phyloP scores from a whole-genome alignment of 345 rosid genomes.

The Eucalyptus erythrocorys region DNA sequence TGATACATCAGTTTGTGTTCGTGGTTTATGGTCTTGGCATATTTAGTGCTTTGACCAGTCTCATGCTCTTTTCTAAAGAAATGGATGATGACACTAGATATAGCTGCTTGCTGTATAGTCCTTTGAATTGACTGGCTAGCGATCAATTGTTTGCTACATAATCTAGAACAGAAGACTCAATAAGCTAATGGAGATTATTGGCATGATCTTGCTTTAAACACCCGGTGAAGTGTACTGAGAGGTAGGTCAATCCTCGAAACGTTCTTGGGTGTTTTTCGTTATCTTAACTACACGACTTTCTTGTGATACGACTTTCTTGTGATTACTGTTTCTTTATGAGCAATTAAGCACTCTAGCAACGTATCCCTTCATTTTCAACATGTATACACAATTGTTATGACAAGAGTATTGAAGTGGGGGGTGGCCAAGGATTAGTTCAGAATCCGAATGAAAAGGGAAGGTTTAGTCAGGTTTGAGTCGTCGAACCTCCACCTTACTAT shows the following conservation, averaged over 20 bases:
- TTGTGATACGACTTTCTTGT: not conserved
- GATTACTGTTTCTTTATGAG: not conserved
- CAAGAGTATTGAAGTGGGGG: not conserved
- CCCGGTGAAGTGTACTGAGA: slow-evolving; percentile 14
- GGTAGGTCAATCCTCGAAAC: not conserved
- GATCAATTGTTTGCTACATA: not conserved
- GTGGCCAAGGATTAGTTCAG: not conserved
- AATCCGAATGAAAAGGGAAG: not conserved
- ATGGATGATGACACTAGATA: not conserved
- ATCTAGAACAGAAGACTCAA: slow-evolving; percentile 66
- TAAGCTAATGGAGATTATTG: slow-evolving; percentile 50
- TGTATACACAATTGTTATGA: not conserved
- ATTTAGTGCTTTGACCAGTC: not conserved
- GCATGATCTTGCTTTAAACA: slow-evolving; percentile 71
- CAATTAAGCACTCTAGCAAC: not conserved
- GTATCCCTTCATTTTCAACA: not conserved
- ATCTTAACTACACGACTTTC: not conserved
- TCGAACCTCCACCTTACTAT: not conserved
- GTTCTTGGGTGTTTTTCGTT: not conserved
- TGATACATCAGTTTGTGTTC: not conserved
- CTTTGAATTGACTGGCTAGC: not conserved
- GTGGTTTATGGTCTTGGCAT: not conserved
- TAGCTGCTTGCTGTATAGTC: not conserved
- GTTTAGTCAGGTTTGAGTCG: not conserved
- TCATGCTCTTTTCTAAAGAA: not conserved